Evolutionary conservation across 2,329 filamentous ascomycete species (phyloP), one percentile per base, ranked within the genome.

Genomic region (Parastagonospora avenae): DNA sequence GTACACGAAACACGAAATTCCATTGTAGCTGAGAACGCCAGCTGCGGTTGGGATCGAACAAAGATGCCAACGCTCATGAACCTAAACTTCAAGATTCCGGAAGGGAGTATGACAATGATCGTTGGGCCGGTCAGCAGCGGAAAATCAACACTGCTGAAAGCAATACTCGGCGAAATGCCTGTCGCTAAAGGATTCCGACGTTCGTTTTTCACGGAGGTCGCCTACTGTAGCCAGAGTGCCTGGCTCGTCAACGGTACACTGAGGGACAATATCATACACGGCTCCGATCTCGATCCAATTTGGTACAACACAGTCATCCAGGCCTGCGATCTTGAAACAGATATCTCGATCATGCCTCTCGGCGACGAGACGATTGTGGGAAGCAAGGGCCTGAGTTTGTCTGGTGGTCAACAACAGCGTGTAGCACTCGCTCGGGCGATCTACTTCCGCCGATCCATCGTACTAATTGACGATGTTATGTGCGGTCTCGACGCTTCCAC

Each of bases 381-480:
- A 16, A 79, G 74, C 56, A 75, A 76, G 47, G 79, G 79, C 9
- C 66, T 78, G 35, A 68, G 72, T 6, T 70, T 82, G 7, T 79
- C 76, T 57, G 78, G 79, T 14, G 79, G 79, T 4, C 79, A 82
- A 54, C 75, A 75, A 46, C 76, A 80, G 50, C 71, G 79, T 30
- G 71, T 80, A 46, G 42, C 76, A 10, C 70, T 81, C 6, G 79
- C 80, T 19, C 71, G 79, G 38, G 79, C 79, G n/a, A 65, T 80
- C 4, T 82, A 81, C 59, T 72, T 76, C 8, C 68, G 73, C 19
- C 68, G 68, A 36, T 63, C 69, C 14, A 60, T 77, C 12, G 59
- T 80, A 24, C 63, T 81, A 7, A 63, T 81, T 11, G 79, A 81
- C 50, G 78, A 81, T 54, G 72, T 77, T 6, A 67, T 81, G 10